Evolutionary conservation across 2,329 filamentous ascomycete genomes (phyloP).

Genomic region (Myotisia sp.): DNA sequence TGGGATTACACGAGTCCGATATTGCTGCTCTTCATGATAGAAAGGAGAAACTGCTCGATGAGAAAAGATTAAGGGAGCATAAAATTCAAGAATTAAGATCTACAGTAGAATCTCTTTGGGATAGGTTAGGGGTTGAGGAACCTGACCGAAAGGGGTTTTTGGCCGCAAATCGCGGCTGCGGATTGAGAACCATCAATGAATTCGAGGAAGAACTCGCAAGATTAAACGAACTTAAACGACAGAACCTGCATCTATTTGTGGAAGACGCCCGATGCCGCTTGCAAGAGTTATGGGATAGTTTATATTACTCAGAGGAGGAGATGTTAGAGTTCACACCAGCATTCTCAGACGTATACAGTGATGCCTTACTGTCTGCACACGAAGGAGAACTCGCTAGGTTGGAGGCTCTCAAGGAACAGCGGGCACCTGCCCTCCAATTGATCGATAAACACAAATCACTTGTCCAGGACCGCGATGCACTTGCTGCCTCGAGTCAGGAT

Average conservation of each 20-base stretch:
- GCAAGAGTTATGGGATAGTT: slow-evolving; percentile 84
- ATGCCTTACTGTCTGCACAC: slow-evolving; percentile 85
- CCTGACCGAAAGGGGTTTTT: slow-evolving; percentile 73
- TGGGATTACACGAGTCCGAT: slow-evolving; percentile 83
- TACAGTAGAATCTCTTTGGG: slow-evolving; percentile 78
- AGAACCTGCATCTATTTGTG: slow-evolving; percentile 90
- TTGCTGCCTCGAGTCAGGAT: slow-evolving; percentile 84
- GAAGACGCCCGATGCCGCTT: slow-evolving; percentile 83
- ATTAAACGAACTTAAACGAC: slow-evolving; percentile 81
- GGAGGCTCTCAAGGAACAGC: slow-evolving; percentile 70
- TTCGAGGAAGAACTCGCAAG: slow-evolving; percentile 80
- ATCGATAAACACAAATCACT: slow-evolving; percentile 73
- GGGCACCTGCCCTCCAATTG: slow-evolving; percentile 65
- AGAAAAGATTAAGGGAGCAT: slow-evolving; percentile 75
- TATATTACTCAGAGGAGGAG: slow-evolving; percentile 95
- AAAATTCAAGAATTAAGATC: slow-evolving; percentile 59
- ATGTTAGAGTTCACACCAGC: slow-evolving; percentile 97
- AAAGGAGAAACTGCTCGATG: slow-evolving; percentile 70
- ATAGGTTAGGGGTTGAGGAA: slow-evolving; percentile 70
- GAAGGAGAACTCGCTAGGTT: slow-evolving; percentile 78
- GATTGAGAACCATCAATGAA: slow-evolving; percentile 83
- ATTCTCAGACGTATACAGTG: slow-evolving; percentile 93
- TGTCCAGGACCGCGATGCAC: slow-evolving; percentile 71
- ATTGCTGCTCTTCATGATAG: slow-evolving; percentile 55
- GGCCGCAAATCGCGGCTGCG: slow-evolving; percentile 76